Evolutionary conservation across 371 early-diverging fungal genomes (phyloP), one percentile per base, ranked within the genome.

Genomic region (Mucor irregularis): DNA sequence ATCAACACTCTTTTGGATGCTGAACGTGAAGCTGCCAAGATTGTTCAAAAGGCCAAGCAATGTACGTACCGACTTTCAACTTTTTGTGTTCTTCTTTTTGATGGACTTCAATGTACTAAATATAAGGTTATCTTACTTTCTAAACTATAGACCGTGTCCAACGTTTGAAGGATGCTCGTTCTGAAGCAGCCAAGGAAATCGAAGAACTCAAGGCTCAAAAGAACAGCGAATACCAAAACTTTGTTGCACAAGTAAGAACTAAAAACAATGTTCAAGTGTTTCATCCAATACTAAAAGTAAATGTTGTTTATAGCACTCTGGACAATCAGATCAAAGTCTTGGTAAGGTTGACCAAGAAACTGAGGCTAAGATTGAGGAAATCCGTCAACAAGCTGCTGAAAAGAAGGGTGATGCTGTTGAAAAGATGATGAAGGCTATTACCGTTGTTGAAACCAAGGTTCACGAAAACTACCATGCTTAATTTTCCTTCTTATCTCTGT

Each of bases 101-200:
- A n/a, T n/a, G n/a, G n/a, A n/a, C n/a, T n/a, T n/a, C n/a, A n/a
- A n/a, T n/a, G n/a, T n/a, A n/a, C n/a, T n/a, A n/a, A n/a, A n/a
- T n/a, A n/a, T n/a, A n/a, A n/a, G n/a, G n/a, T 39, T 42, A 9
- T 22, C 9, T 29, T 22, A 26, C n/a, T 13, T 25, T 13, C 5
- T 16, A 24, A 24, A 30, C 8, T 35, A 4, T 68, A 96, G 98
- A 95, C 77, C 92, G 98, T 56, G 86, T 90, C 45, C 88, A 94
- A 74, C 82, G 94, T 40, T 79, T 96, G 47, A 95, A 95, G 83
- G 96, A 93, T 73, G 98, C 98, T 33, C 90, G 96, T 53, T 80
- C 87, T 9, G 96, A 95, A 64, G 98, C 98, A 19, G 82, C 85
- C 53, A 93, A 93, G 77, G 98, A 95, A 55, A 94, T 97, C 55